Evolutionary conservation across 306 rosid genomes (phyloP).

Genomic region (Fragaria vesca): DNA sequence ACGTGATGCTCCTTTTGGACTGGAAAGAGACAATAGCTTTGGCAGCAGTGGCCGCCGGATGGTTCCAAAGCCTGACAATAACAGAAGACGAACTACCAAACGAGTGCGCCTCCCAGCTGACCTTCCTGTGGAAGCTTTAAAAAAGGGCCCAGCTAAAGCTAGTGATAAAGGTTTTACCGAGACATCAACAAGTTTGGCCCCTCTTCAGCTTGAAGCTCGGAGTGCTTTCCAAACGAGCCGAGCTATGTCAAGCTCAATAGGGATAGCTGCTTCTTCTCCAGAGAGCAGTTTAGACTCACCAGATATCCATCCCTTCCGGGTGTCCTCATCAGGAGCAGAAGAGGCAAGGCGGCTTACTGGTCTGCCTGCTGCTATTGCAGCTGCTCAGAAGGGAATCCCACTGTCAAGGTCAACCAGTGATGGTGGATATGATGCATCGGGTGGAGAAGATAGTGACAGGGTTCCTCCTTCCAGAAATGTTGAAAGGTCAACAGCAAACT

Average conservation of each 20-base stretch:
- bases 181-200: constrained; percentile 59
- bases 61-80: constrained; percentile 63
- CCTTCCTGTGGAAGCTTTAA: constrained; percentile 57
- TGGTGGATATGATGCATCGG: constrained; percentile 98
- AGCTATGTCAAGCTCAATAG: constrained; percentile 66
- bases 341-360: constrained; percentile 62
- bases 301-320: constrained; percentile 78
- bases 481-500: constrained; percentile 68
- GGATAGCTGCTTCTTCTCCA: constrained; percentile 77
- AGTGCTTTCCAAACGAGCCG: constrained; percentile 70
- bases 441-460: constrained; percentile 95
- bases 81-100: constrained; percentile 64
- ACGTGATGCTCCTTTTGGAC: constrained; percentile 48
- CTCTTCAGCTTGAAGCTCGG: constrained; percentile 83
- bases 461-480: constrained; percentile 79
- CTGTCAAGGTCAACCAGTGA: constrained; percentile 91
- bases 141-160: constrained; percentile 48
- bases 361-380: constrained; percentile 41
- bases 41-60: constrained; percentile 69
- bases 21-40: constrained; percentile 55
- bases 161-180: constrained; percentile 52
- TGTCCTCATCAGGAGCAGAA: constrained; percentile 67
- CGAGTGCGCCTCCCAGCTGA: constrained; percentile 84
- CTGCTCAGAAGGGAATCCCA: constrained; percentile 54
- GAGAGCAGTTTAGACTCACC: constrained; percentile 97